Evolutionary conservation across 208 protist genomes (phyloP), one percentile per base, ranked within the genome.

Genomic region (Zelonia costaricensis): DNA sequence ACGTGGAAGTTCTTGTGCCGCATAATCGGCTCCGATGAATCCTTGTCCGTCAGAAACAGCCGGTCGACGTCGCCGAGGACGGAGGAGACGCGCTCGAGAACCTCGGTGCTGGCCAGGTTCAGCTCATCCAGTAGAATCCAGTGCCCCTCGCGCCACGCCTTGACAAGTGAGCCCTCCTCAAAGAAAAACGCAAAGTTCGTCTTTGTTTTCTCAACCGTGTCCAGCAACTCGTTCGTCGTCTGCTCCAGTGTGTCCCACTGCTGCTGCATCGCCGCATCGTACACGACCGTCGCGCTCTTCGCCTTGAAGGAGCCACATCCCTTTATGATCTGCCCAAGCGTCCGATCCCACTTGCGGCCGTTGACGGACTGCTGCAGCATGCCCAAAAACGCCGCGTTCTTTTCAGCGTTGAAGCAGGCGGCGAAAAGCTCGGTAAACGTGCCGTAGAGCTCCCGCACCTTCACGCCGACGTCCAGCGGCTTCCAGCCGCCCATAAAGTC

Each of bases 71-170:
- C 93, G 35, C 98, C 98, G 23, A 99, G 84, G 2, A 99, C 83
- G 44, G 96, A 85, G 23, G 86, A 97, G 36, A 99, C 84, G 18
- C 93, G 76, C 67, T 99, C 95, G 1, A 99, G 78, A 15, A 98
- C 97, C 62, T 99, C 98, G 0, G 91, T 91, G 0, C 95, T 84
- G 5, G 99, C 99, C 47, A 99, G 85, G 88, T 99, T 99, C 46
- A 99, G 88, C 85, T 99, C 99, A 74, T 99, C 99, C 1, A 99
- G 84, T 9, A 99, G 80, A 61, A 99, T 87, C 99, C 99, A 99
- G 45, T 99, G 68, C 4, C 99, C 99, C 55, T 98, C 85, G 3
- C 87, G 79, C 62, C 99, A 87, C 18, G 98, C 98, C 54, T 93
- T 92, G 5, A 99, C 88, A 10, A 99, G 86, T 4, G 95, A 94